phyloP scores from a whole-genome alignment of 768 basidiomycete genomes.

The Floccularia luteovirens region DNA sequence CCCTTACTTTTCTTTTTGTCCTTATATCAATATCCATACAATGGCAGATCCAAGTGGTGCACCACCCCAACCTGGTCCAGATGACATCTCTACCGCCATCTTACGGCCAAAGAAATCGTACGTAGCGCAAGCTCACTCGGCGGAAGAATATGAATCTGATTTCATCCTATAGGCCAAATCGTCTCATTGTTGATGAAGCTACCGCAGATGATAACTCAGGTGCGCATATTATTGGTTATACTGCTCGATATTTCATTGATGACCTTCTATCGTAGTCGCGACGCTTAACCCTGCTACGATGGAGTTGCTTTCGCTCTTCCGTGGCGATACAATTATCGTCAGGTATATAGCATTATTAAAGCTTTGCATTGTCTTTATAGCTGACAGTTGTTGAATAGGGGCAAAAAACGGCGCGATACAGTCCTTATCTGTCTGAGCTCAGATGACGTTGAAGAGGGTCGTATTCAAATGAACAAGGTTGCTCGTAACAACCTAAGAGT shows the following conservation, averaged over 20 bases:
- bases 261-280: conserved; percentile 58
- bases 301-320: conserved; percentile 89
- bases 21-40: conserved; percentile 12
- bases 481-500: conserved; percentile 99
- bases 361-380: too few relatives aligned
- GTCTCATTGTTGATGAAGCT: conserved; percentile 94
- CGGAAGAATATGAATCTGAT: conserved; percentile 9
- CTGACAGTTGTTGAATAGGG: conserved; percentile 44
- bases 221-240: conserved; percentile 19
- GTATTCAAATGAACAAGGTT: conserved; percentile 98
- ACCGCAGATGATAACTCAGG: conserved; percentile 94
- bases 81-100: conserved; percentile 93
- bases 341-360: conserved; percentile 61
- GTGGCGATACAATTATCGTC: conserved; percentile 94
- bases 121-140: conserved; percentile 21
- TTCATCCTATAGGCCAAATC: conserved; percentile 69
- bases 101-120: conserved; percentile 97
- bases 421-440: conserved; percentile 95
- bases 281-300: conserved; percentile 95
- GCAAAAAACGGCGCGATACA: conserved; percentile 96
- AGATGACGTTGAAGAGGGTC: conserved; percentile 96
- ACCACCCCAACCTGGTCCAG: conserved; percentile 73
- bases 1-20: conserved; percentile 13
- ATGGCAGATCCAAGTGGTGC: conserved; percentile 85
- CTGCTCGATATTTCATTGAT: conserved; percentile 7